Evolutionary conservation across 2,329 filamentous ascomycete genomes (phyloP).

Genomic region (Colletotrichum limetticola): DNA sequence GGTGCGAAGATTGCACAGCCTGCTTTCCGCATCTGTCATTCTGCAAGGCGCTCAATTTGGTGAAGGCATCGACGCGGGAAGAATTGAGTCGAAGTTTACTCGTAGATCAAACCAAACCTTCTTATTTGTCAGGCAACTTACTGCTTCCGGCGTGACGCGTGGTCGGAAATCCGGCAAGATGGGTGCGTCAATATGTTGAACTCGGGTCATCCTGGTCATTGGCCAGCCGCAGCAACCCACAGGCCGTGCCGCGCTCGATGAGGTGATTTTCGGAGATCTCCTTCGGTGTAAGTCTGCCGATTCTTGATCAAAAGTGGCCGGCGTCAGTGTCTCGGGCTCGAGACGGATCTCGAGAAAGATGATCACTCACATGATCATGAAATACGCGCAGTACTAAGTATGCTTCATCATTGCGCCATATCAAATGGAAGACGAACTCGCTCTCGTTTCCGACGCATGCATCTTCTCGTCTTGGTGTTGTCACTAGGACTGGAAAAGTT

Average conservation of each 20-base stretch:
- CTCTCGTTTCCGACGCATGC: too few relatives aligned
- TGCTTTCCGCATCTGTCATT: neutral
- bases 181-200: neutral
- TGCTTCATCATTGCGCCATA: neutral
- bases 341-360: neutral
- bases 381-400: neutral
- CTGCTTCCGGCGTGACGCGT: neutral
- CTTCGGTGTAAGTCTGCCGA: neutral
- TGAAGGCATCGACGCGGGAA: neutral
- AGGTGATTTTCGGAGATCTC: neutral
- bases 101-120: slow-evolving; percentile 6
- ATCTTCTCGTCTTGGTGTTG: too few relatives aligned
- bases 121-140: neutral
- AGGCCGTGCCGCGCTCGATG: neutral
- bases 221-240: neutral
- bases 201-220: neutral
- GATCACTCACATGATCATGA: neutral
- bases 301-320: neutral
- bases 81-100: neutral
- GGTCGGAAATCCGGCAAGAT: slow-evolving; percentile 3
- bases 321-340: neutral
- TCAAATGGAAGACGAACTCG: too few relatives aligned
- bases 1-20: neutral
- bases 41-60: neutral
- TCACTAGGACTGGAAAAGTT: too few relatives aligned